Evolutionary conservation across 1,139 yeast species (phyloP).

Genomic region (Sugiyamaella paludigena): DNA sequence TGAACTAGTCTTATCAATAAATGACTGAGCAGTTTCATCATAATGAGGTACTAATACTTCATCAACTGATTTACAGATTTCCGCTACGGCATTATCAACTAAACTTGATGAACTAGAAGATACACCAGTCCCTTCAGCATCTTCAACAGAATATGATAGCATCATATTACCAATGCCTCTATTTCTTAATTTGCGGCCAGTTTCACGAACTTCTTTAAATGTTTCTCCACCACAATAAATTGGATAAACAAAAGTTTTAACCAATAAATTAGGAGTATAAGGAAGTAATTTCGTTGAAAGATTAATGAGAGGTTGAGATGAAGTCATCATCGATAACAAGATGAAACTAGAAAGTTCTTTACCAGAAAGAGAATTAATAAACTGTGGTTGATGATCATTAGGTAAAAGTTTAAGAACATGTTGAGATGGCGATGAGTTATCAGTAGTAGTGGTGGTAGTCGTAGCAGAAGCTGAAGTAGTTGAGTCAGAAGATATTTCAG

Average conservation of each 20-base stretch:
- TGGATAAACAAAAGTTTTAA: slow-evolving; percentile 73
- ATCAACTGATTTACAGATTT: slow-evolving; percentile 59
- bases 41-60: slow-evolving; percentile 75
- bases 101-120: slow-evolving; percentile 45
- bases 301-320: slow-evolving; percentile 35
- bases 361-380: slow-evolving; percentile 24
- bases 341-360: slow-evolving; percentile 32
- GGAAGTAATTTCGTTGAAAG: slow-evolving; percentile 37
- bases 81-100: slow-evolving; percentile 60
- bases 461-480: too few species aligned
- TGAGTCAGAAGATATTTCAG: not conserved
- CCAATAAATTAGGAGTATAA: slow-evolving; percentile 60
- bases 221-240: slow-evolving; percentile 91
- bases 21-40: slow-evolving; percentile 39
- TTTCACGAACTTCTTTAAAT: slow-evolving; percentile 60
- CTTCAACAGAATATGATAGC: slow-evolving; percentile 90
- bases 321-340: slow-evolving; percentile 36
- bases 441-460: not conserved
- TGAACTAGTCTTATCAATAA: slow-evolving; percentile 50
- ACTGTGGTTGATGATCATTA: slow-evolving; percentile 14
- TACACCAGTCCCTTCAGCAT: slow-evolving; percentile 68
- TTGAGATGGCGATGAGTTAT: not conserved
- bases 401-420: not conserved
- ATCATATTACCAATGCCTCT: slow-evolving; percentile 91
- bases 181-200: slow-evolving; percentile 63